These are phyloP conservation scores for Fusarium tricinctum DNA, from an alignment of 2,329 filamentous ascomycete genomes.

Conservation along the genomic window DNA sequence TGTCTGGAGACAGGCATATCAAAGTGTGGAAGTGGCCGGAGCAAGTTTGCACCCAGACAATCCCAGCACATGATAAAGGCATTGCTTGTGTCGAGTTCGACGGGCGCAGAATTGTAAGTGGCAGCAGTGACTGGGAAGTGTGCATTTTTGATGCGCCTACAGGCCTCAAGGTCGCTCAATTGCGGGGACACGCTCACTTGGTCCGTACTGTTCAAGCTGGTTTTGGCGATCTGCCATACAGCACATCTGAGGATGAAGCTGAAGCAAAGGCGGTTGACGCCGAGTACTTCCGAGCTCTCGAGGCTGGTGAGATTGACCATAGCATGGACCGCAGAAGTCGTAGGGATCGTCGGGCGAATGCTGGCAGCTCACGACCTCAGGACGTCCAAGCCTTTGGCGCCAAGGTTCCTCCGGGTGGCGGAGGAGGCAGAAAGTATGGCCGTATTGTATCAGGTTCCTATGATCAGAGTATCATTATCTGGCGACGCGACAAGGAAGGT, in stretches of 20 bases:
- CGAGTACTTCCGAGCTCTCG: constrained; percentile 75
- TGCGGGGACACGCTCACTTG: constrained; percentile 84
- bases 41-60: constrained; percentile 80
- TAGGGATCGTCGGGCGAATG: constrained; percentile 67
- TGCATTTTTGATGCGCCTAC: constrained; percentile 93
- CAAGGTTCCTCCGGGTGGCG: constrained; percentile 90
- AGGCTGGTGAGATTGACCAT: constrained; percentile 63
- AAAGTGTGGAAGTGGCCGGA: constrained; percentile 94
- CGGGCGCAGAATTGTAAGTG: constrained; percentile 91
- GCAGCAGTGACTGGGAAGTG: constrained; percentile 95
- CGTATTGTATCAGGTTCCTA: constrained; percentile 98
- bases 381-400: constrained; percentile 86
- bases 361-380: constrained; percentile 80
- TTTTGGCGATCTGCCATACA: constrained; percentile 89
- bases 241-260: constrained; percentile 78
- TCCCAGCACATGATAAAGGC: constrained; percentile 90
- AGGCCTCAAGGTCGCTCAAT: constrained; percentile 88
- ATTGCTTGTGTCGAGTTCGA: constrained; percentile 99
- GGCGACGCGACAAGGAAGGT: constrained; percentile 87
- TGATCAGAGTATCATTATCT: constrained; percentile 95
- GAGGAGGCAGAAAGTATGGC: constrained; percentile 88
- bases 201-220: constrained; percentile 96
- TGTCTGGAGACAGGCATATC: constrained; percentile 92
- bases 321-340: constrained; percentile 52
- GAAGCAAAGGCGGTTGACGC: constrained; percentile 81